phyloP scores from a whole-genome alignment of 352 stramenopile species.

The Phytophthora hybrid region DNA sequence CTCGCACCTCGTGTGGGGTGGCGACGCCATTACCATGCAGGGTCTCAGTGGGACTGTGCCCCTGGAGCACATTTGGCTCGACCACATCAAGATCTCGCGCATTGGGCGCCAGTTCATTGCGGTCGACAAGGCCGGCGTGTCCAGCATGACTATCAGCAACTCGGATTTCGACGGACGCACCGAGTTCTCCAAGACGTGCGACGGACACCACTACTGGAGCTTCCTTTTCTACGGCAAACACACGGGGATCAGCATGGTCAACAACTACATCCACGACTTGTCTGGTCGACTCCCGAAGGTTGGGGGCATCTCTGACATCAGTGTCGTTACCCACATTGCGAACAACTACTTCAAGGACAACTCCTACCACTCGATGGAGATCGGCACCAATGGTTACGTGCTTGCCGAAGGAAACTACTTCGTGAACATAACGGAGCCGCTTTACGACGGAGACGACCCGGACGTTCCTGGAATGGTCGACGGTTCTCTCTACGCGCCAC shows the following conservation, averaged over 20 bases:
- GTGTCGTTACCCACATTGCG: conserved; percentile 39
- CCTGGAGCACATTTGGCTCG: conserved; percentile 47
- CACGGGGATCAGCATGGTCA: conserved; percentile 37
- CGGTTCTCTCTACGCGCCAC: not conserved
- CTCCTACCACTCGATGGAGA: conserved; percentile 47
- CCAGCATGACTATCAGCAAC: conserved; percentile 59
- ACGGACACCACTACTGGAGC: conserved; percentile 58
- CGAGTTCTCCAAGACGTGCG: conserved; percentile 48
- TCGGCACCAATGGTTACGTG: conserved; percentile 27
- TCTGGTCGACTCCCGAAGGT: conserved; percentile 48
- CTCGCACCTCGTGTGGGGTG: conserved; percentile 45
- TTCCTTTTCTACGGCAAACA: conserved; percentile 38
- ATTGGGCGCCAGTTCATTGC: conserved; percentile 55
- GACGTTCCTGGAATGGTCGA: conserved; percentile 9
- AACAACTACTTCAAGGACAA: conserved; percentile 61
- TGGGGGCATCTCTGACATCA: conserved; percentile 13
- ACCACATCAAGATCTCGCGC: conserved; percentile 52
- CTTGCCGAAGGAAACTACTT: conserved; percentile 55
- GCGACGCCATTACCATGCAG: conserved; percentile 37
- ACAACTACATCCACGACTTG: conserved; percentile 51
- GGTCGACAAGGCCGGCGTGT: conserved; percentile 41
- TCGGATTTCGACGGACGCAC: conserved; percentile 57
- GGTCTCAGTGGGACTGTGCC: conserved; percentile 17
- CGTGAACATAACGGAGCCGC: conserved; percentile 31
- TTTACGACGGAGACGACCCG: conserved; percentile 9